These are phyloP conservation scores for Plasmopara viticola DNA, from an alignment of 352 stramenopile species.

Conservation along the genomic window DNA sequence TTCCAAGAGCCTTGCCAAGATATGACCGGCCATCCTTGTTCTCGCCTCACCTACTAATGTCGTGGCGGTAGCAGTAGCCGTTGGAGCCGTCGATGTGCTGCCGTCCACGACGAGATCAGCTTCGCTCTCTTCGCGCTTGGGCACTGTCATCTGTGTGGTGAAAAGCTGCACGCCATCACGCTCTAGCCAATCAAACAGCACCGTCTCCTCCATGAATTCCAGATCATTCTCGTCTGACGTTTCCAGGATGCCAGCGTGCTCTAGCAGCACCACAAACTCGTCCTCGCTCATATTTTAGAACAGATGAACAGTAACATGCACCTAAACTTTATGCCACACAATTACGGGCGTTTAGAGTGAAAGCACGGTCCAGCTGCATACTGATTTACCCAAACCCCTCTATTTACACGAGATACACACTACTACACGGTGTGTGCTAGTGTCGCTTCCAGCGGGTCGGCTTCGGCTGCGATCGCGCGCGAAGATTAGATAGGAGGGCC, in stretches of 20 bases:
- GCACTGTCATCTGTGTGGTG: slow-evolving; percentile 23
- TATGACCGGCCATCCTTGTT: slow-evolving; percentile 33
- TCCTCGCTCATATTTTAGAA: slow-evolving; percentile 59
- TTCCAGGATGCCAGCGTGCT: slow-evolving; percentile 74
- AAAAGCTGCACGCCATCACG: slow-evolving; percentile 64
- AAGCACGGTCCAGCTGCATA: too few relatives aligned
- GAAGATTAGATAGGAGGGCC: too few relatives aligned
- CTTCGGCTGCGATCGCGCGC: too few relatives aligned
- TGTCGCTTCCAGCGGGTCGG: too few relatives aligned
- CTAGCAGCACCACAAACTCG: slow-evolving; percentile 79
- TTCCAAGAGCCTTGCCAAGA: slow-evolving; percentile 51
- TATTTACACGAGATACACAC: too few relatives aligned
- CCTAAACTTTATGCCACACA: background rate
- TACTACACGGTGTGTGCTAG: too few relatives aligned
- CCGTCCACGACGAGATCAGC: slow-evolving; percentile 22
- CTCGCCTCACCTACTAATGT: slow-evolving; percentile 29
- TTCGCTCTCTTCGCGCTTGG: slow-evolving; percentile 16
- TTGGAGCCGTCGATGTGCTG: slow-evolving; percentile 12
- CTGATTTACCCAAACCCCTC: too few relatives aligned
- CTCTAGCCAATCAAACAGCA: slow-evolving; percentile 67
- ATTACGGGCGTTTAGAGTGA: background rate
- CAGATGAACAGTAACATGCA: slow-evolving; percentile 7
- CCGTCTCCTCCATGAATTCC: slow-evolving; percentile 61
- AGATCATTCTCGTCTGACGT: slow-evolving; percentile 56
- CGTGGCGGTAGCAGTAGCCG: slow-evolving; percentile 15